Evolutionary conservation across 331 rosid genomes (phyloP), one percentile per base, ranked within the genome.

Genomic region (Saraca asoca): DNA sequence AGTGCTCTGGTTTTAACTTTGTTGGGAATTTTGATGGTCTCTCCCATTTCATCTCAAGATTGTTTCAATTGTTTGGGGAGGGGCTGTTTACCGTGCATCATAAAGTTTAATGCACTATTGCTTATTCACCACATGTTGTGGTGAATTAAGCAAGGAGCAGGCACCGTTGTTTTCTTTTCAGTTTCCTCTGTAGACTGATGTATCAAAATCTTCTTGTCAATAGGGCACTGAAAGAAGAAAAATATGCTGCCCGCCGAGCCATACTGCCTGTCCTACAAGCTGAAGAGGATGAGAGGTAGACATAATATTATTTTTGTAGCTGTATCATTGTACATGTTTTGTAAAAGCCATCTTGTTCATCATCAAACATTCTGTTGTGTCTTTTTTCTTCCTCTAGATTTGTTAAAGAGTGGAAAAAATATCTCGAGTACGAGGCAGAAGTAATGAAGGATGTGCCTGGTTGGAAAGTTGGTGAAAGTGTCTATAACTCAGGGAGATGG

Each of bases 371-470:
- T 48, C 49, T 56, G 24, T 11, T 24, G 38, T 43, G 51, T 55
- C 6, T 70, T 43, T 58, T 33, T 31, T 17, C 33, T 42, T 39
- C 74, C 65, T 72, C 53, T 39, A 94, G 99, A 90, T 94, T 88
- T 75, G 95, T 94, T 55, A 73, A 64, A 64, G 99, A 94, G 88
- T 94, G 99, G 99, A 88, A 90, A 77, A 90, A 86, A 69, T 94
- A 94, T 78, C 96, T 94, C 2, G 96, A 88, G 13, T 90, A 90
- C 29, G 97, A 94, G 86, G 99, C 99, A 0, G 96, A 94, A 43
- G 92, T 94, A 42, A 94, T 94, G 99, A 90, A 90, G 89, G 96
- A 94, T 39, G 99, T 94, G 53, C 99, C 99, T 5, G 95, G 96
- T 16, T 90, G 99, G 97, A 94, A 94, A 85, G 99, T 94, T 44